Evolutionary conservation across 371 early-diverging fungal genomes (phyloP).

Genomic region (Sporodiniella umbellata): DNA sequence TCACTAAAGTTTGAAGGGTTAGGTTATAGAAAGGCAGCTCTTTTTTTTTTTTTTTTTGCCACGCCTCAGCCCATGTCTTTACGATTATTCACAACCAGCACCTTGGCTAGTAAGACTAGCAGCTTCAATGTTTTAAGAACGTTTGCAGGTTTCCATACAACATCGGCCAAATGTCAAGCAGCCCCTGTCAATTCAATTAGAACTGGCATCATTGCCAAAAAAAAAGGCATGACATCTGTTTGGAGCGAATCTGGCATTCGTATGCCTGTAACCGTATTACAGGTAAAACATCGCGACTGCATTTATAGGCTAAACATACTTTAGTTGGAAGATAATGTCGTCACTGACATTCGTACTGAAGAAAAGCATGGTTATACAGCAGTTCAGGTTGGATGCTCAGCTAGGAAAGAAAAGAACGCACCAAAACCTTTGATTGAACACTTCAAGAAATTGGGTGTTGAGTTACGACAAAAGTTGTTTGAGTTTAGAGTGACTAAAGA

Average conservation of each 20-base stretch:
- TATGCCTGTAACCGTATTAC: conserved; percentile 90
- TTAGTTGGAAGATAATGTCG: conserved; percentile 75
- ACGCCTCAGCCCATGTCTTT: conserved; percentile 9
- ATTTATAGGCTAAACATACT: too few relatives aligned
- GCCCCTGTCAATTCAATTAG: conserved; percentile 45
- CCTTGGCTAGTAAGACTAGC: background rate
- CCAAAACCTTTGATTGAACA: conserved; percentile 73
- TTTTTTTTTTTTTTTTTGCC: too few relatives aligned
- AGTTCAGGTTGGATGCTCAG: conserved; percentile 81
- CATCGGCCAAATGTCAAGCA: conserved; percentile 20
- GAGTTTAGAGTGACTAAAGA: conserved; percentile 88
- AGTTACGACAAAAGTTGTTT: conserved; percentile 71
- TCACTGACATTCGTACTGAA: conserved; percentile 61
- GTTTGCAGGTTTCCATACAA: conserved; percentile 30
- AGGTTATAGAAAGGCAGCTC: too few relatives aligned
- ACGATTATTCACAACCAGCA: conserved; percentile 13
- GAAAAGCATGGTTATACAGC: conserved; percentile 64
- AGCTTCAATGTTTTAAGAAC: conserved; percentile 8
- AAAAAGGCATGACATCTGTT: conserved; percentile 92
- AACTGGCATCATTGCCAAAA: conserved; percentile 83
- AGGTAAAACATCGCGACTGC: conserved; percentile 60
- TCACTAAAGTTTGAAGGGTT: too few relatives aligned
- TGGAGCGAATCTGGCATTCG: conserved; percentile 93
- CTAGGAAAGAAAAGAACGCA: conserved; percentile 58
- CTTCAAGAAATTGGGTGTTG: conserved; percentile 68